Base-by-base conservation (phyloP, 148 eudicot genomes). In the Vaccinium vitisidaea region DNA sequence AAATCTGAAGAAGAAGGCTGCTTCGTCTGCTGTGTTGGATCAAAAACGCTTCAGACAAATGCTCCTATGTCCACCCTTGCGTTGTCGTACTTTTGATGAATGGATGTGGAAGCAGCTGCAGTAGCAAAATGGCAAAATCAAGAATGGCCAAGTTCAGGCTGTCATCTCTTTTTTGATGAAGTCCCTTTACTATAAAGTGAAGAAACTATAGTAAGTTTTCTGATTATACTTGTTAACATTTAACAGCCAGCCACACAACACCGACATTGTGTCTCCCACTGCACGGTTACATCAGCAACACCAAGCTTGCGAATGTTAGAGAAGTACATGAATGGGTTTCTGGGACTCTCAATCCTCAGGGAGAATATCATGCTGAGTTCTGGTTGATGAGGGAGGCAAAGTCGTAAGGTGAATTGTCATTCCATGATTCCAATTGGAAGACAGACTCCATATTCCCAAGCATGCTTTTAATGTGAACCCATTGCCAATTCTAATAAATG, bases 91-190 rank as follows among this genome's bases (percentile, higher is more conserved):
- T 94, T 94, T 19, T 86, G 83, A 94, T 85, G 85, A 96, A 96
- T 84, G 95, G 97, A 89, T 94, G 98, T 32, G 90, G 90, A 86
- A 96, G 99, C 85, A 96, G 98, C 98, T 96, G 90, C 92, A 89
- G 18, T 19, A 82, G 30, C 1, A 27, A 67, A 63, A 48, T 83
- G 49, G 82, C 43, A 87, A 59, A 43, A 78, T 15, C 18, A 73
- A 85, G 19, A 67, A 81, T 46, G 3, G 19, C 52, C 53, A 75
- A 50, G 52, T 75, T 56, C 23, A 67, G 21, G 3, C 23, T 12
- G 76, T 82, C 15, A 4, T 15, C 50, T 14, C 46, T 27, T 32
- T 6, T 61, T 27, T n/a, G 15, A 83, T n/a, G 67, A 53, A 55
- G 84, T 85, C 25, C 50, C 14, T 71, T 36, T 46, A 74, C 69